Evolutionary conservation across 192 early-diverging fungal species (phyloP).

Genomic region (Coemansia sp.): DNA sequence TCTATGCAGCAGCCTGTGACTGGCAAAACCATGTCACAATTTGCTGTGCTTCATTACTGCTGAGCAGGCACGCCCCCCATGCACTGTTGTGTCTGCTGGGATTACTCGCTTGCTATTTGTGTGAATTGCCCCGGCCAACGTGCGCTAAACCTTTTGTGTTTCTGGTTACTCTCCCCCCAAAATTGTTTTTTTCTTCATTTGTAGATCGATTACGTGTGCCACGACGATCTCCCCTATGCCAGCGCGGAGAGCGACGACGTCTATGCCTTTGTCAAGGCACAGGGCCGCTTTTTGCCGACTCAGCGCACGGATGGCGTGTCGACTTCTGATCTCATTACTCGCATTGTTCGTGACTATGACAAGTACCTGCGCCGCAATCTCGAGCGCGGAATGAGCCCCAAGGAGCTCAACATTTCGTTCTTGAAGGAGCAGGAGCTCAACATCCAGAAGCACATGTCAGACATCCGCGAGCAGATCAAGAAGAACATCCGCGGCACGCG

Average conservation of each 20-base stretch:
- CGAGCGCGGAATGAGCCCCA: conserved; percentile 78
- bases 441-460: conserved; percentile 70
- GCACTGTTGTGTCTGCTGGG: background rate
- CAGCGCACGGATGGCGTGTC: conserved; percentile 80
- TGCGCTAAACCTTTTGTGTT: background rate
- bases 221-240: conserved; percentile 76
- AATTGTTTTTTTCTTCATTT: background rate
- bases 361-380: conserved; percentile 78
- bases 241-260: conserved; percentile 71
- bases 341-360: conserved; percentile 84
- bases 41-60: background rate
- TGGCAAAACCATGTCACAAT: background rate
- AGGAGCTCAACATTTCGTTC: conserved; percentile 79
- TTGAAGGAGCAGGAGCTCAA: conserved; percentile 77
- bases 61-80: background rate
- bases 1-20: background rate
- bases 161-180: conserved; percentile 1
- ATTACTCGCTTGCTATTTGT: background rate
- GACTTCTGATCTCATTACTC: conserved; percentile 79
- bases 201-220: conserved; percentile 80
- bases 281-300: conserved; percentile 62
- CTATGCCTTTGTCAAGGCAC: conserved; percentile 76
- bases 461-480: conserved; percentile 66
- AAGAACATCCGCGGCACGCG: conserved; percentile 67
- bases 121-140: background rate